A percentile compares a stretch with the other conserved stretches of the same genome.
Evolutionary conservation across 164 flowering plant species (phyloP).

Genomic region (Berberis thunbergii): DNA sequence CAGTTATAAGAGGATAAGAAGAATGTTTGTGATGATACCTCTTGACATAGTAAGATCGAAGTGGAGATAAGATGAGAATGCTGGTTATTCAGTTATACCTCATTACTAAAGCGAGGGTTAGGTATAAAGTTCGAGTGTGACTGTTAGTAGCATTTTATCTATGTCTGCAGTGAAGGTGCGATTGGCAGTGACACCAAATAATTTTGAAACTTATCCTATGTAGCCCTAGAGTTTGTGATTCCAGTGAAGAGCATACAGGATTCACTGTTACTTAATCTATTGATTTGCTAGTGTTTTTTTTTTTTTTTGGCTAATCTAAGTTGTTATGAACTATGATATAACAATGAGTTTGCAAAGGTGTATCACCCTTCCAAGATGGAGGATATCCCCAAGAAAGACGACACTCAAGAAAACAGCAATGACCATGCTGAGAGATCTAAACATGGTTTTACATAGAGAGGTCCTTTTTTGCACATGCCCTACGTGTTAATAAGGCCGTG

Average conservation of each 20-base stretch:
- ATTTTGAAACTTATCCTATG: too few relatives aligned
- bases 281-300: neutral
- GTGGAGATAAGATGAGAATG: too few relatives aligned
- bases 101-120: too few relatives aligned
- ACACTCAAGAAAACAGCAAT: slow-evolving; percentile 33
- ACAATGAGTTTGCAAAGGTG: neutral
- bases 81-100: too few relatives aligned
- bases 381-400: slow-evolving; percentile 36
- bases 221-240: neutral
- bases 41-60: too few relatives aligned
- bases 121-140: too few relatives aligned
- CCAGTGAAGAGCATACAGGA: neutral
- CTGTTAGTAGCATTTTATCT: too few relatives aligned
- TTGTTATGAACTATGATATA: too few relatives aligned
- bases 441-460: slow-evolving; percentile 35
- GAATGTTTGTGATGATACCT: too few relatives aligned
- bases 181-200: neutral
- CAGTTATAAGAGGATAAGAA: too few relatives aligned
- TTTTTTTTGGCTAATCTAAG: neutral
- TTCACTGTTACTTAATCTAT: neutral
- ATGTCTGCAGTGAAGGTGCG: too few relatives aligned
- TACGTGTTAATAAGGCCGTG: slow-evolving; percentile 24
- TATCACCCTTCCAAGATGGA: slow-evolving; percentile 48
- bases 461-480: slow-evolving; percentile 30
- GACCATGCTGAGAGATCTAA: slow-evolving; percentile 35